Evolutionary conservation across 2,329 filamentous ascomycete genomes (phyloP).

Genomic region (Aspergillus ustus): DNA sequence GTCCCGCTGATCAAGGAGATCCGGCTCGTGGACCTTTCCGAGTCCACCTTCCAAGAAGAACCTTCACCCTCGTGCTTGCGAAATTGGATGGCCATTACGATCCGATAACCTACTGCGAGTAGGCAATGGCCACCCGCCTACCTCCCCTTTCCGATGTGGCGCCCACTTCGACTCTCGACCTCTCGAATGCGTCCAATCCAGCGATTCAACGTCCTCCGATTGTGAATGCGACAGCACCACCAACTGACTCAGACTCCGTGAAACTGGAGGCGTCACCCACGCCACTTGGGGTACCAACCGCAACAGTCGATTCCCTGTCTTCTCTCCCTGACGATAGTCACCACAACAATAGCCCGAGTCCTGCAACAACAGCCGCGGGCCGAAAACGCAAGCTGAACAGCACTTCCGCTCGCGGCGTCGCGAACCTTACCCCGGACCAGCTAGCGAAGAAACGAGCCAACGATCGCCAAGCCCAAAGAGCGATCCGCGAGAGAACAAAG

Average conservation of each 20-base stretch:
- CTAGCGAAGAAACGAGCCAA: constrained; percentile 89
- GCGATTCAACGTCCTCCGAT: constrained; percentile 14
- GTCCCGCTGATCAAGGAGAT: constrained; percentile 15
- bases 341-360: constrained; percentile 16
- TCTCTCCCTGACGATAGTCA: constrained; percentile 21
- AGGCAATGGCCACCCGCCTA: constrained; percentile 42
- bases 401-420: constrained; percentile 70
- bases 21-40: constrained; percentile 10
- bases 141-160: constrained; percentile 34
- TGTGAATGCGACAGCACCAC: constrained; percentile 13
- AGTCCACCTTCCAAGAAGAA: constrained; percentile 8
- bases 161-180: constrained; percentile 30
- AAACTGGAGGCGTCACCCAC: constrained; percentile 35
- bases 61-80: constrained; percentile 7
- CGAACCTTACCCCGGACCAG: constrained; percentile 85
- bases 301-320: constrained; percentile 31
- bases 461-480: constrained; percentile 84
- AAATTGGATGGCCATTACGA: constrained; percentile 34
- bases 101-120: constrained; percentile 30
- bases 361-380: constrained; percentile 31
- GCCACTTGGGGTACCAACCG: constrained; percentile 25
- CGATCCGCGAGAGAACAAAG: constrained; percentile 81
- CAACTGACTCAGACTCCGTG: constrained; percentile 20
- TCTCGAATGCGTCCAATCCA: constrained; percentile 14
- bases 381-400: constrained; percentile 50